A percentile compares a stretch with the other conserved stretches of the same genome.
Conservation (phyloP, 208 protist species). For the Crithidia acanthocephali region DNA sequence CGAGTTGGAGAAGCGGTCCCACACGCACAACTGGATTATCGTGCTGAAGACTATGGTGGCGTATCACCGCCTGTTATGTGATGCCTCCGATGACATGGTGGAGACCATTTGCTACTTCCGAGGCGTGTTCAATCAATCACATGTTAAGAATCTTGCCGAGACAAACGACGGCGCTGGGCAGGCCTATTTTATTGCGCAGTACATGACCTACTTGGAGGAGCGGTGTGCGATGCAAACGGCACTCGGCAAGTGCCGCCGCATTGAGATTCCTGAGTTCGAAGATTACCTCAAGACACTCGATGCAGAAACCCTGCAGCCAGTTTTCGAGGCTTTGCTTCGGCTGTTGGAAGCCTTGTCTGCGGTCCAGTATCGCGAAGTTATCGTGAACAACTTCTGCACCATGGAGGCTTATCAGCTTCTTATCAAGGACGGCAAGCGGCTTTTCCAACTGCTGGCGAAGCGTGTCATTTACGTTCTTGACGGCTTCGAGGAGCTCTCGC, state of each 20-base stretch:
- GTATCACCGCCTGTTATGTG: slow-evolving; percentile 70
- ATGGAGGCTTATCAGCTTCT: slow-evolving; percentile 71
- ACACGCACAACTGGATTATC: slow-evolving; percentile 88
- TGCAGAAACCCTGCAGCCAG: slow-evolving; percentile 35
- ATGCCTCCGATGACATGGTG: slow-evolving; percentile 68
- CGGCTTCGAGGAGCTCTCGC: slow-evolving; percentile 57
- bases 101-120: slow-evolving; percentile 50
- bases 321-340: slow-evolving; percentile 48
- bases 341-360: slow-evolving; percentile 41
- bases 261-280: slow-evolving; percentile 62
- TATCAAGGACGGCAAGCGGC: slow-evolving; percentile 60
- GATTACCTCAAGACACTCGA: slow-evolving; percentile 53
- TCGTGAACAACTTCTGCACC: slow-evolving; percentile 83
- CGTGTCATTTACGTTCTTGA: slow-evolving; percentile 67
- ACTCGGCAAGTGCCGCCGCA: slow-evolving; percentile 40
- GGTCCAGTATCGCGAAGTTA: slow-evolving; percentile 53
- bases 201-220: slow-evolving; percentile 65
- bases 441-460: slow-evolving; percentile 71
- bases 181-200: slow-evolving; percentile 67
- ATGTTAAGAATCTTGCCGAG: slow-evolving; percentile 66
- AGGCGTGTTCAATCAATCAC: slow-evolving; percentile 50
- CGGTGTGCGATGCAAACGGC: slow-evolving; percentile 42
- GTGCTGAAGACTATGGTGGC: slow-evolving; percentile 82
- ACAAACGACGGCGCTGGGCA: slow-evolving; percentile 48
- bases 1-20: slow-evolving; percentile 72